Evolutionary conservation across 140 eudicot genomes (phyloP), one percentile per base, ranked within the genome.

Genomic region (Anethum foeniculum): DNA sequence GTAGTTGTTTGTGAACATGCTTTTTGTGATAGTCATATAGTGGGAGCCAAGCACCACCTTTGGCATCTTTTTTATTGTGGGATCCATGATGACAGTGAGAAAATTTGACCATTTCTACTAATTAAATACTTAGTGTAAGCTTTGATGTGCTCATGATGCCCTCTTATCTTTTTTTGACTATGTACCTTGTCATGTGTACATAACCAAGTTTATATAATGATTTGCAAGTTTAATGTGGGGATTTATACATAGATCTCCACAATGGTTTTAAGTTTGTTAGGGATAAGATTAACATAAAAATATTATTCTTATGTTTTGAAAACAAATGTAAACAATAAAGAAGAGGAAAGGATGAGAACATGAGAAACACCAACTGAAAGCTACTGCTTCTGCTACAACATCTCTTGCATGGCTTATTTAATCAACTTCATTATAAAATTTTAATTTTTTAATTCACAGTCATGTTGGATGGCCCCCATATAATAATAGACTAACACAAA

Each of bases 41-140:
- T 71, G 85, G 64, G 77, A 84, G 80, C 46, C 79, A 44, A 44
- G 78, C 56, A 44, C 78, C 58, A 74, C 44, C 39, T 44, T 44
- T 85, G 65, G 41, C 78, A 48, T 65, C 81, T 72, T 79, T 71
- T 38, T 27, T 71, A 47, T 75, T 36, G 81, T 85, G 83, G 88
- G 80, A 77, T 85, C 81, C 80, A 82, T 65, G 82, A 77, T 39
- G 73, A 56, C 62, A 62, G 18, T 62, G 43, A 52, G 28, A 25
- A 75, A 44, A 65, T 28, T 75, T 81, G 23, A 30, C 76, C 76
- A 32, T 38, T 81, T 77, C 71, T 79, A 75, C 32, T 41, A 56
- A 68, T 73, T n/a, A 76, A 62, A 38, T 72, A 38, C 52, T 72
- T 72, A 14, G 77, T 72, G 77, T 41, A 39, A 18, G 54, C 52